Evolutionary conservation across 306 rosid genomes (phyloP), one percentile per base, ranked within the genome.

Genomic region (Trifolium pratense): DNA sequence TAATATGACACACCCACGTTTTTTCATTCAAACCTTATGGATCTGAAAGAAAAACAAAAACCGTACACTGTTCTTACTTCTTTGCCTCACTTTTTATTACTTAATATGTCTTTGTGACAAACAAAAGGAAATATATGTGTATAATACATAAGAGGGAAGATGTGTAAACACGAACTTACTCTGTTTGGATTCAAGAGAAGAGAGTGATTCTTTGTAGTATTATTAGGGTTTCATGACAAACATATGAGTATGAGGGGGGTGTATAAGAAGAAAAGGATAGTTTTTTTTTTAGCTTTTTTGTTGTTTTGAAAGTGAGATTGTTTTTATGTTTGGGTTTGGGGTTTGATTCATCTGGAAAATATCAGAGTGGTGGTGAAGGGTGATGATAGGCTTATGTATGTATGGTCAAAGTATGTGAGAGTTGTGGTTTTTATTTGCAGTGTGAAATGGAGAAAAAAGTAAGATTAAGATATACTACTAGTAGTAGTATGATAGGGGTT

Each of bases 221-320:
- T 43, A 57, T 78, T 86, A 86, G 93, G 93, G 88, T 89, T 86
- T 36, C 39, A 36, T 7, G n/a, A n/a, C n/a, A n/a, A n/a, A n/a
- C n/a, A n/a, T n/a, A n/a, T n/a, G 71, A 9, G 31, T 34, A 16
- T 29, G 56, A 40, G 43, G 34, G 43, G 11, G 36, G 57, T 7
- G 21, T 55, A 1, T 8, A n/a, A 40, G 59, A 48, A 71, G 76
- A 76, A 76, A 76, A 34, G 42, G 76, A 75, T 62, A 73, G n/a
- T n/a, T n/a, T n/a, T 78, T 49, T 62, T 78, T 83, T 63, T 83
- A 58, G 74, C 66, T 73, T 81, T 78, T 83, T 75, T 52, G 46
- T 81, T 81, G 68, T 75, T 75, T 75, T 66, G 74, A 82, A 67
- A 81, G 84, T 76, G 81, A 72, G 81, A 80, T 78, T 79, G 85